Conservation (phyloP, 768 basidiomycete genomes). For the Tricholoma bakamatsutake region DNA sequence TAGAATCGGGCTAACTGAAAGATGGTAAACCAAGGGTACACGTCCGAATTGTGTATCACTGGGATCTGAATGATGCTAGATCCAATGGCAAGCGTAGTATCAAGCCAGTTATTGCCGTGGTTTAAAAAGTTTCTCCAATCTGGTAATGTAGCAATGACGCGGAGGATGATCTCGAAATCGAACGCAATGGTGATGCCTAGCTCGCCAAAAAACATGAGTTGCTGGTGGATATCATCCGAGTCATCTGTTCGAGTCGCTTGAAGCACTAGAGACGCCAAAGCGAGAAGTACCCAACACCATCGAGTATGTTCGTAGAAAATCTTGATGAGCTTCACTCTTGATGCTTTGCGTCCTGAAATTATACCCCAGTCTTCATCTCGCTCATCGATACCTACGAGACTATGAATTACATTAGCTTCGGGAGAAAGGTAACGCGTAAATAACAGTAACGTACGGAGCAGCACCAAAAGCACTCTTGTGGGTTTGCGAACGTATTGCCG, state of each 20-base stretch:
- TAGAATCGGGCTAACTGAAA: constrained; percentile 88
- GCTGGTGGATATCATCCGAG: constrained; percentile 37
- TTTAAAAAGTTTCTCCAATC: constrained; percentile 79
- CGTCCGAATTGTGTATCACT: constrained; percentile 48
- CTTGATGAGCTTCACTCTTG: constrained; percentile 44
- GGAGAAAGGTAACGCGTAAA: background rate
- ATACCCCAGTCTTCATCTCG: constrained; percentile 59
- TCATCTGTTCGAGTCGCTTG: constrained; percentile 65
- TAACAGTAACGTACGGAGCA: constrained; percentile 45
- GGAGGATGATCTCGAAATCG: constrained; percentile 80
- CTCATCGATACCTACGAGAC: constrained; percentile 40
- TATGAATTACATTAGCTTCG: constrained; percentile 10
- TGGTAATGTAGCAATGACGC: constrained; percentile 66
- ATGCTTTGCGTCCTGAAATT: constrained; percentile 36
- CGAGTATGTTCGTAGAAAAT: constrained; percentile 51
- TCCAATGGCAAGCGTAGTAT: constrained; percentile 67
- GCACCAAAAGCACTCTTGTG: constrained; percentile 91
- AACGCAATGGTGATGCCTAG: constrained; percentile 76
- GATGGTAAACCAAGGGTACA: constrained; percentile 87
- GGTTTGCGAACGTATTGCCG: constrained; percentile 80
- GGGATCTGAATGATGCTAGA: constrained; percentile 85
- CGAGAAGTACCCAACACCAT: constrained; percentile 74
- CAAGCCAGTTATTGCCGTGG: constrained; percentile 64
- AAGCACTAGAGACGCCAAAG: constrained; percentile 61
- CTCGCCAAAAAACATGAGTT: constrained; percentile 59